Base-by-base conservation (phyloP, 2,329 filamentous ascomycete genomes). In the Fusarium papillatum region DNA sequence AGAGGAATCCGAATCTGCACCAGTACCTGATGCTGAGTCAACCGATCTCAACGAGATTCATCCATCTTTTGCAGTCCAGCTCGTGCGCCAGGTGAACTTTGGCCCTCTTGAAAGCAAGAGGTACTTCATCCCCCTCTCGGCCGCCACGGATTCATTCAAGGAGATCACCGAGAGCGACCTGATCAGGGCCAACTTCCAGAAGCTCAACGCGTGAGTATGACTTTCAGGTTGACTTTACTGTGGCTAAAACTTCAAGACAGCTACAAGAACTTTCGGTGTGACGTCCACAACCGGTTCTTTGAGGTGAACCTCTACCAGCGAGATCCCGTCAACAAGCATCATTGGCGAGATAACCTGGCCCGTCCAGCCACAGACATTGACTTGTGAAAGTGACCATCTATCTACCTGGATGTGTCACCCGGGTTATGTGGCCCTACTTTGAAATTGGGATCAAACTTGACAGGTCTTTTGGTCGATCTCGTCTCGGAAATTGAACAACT, bases 301-400 rank as follows among this genome's bases (percentile, higher is more conserved):
- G 70, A 75, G 26, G 65, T 75, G 8, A 75, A 75, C 31, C 19
- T 75, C 13, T 73, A 75, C 26, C 70, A 73, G 24, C 59, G 64
- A 17, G 36, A 75, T 34, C 72, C 70, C 0, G 29, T 73, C 22
- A 75, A 75, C 26, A 66, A 53, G n/a, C 72, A 75, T 22, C 65
- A 75, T 5, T 73, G 72, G 70, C 62, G 70, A 24, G 65, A 24
- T 16, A 64, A 73, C 26, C 50, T 74, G 14, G 68, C 67, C 36
- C 61, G 70, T 7, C 64, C 70, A 14, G 46, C 70, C 9, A 55
- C 22, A 3, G 48, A 19, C 2, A 73, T 73, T 62, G 72, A 75
- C 36, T 7, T 60, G 6, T 60, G 22, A 60, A 2, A 10, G 26
- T 14, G n/a, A 1, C n/a, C 17, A 19, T 31, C 48, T 31, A 31